These are phyloP conservation scores for Verruconis gallopava DNA, from an alignment of 2,329 filamentous ascomycete genomes.

Conservation along the genomic window DNA sequence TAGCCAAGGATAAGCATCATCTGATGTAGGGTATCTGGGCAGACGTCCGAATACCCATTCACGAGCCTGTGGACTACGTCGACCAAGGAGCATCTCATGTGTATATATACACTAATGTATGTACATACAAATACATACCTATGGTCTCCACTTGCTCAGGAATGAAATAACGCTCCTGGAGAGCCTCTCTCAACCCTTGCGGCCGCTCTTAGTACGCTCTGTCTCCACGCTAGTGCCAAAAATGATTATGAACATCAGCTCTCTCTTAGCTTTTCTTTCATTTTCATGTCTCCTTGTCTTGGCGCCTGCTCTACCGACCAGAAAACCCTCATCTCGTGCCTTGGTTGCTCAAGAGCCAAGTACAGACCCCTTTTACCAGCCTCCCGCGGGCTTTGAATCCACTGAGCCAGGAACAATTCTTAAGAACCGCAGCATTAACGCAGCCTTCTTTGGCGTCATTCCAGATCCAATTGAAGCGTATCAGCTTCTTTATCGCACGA, in stretches of 20 bases:
- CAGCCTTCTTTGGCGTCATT: neutral
- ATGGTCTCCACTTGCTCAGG: neutral
- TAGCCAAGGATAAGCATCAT: neutral
- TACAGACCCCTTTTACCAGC: slow-evolving; percentile 4
- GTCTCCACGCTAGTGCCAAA: neutral
- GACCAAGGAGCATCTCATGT: too few relatives aligned
- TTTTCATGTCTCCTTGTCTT: neutral
- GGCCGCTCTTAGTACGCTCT: neutral
- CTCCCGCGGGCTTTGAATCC: slow-evolving; percentile 7
- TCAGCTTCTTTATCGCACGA: slow-evolving; percentile 8
- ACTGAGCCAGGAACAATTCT: slow-evolving; percentile 1
- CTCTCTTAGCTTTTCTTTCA: neutral
- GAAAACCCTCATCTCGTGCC: neutral
- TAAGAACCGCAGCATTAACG: neutral
- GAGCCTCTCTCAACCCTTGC: neutral
- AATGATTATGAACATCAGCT: neutral
- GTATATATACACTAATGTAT: too few relatives aligned
- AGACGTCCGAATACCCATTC: neutral
- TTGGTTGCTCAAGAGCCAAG: neutral
- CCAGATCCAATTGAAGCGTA: neutral
- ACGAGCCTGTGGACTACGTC: too few relatives aligned
- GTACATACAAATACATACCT: neutral
- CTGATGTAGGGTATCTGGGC: neutral
- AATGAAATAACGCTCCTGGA: too few relatives aligned
- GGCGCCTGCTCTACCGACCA: neutral